Evolutionary conservation across 768 basidiomycete genomes (phyloP).

Genomic region (Antrodiella citrinella): DNA sequence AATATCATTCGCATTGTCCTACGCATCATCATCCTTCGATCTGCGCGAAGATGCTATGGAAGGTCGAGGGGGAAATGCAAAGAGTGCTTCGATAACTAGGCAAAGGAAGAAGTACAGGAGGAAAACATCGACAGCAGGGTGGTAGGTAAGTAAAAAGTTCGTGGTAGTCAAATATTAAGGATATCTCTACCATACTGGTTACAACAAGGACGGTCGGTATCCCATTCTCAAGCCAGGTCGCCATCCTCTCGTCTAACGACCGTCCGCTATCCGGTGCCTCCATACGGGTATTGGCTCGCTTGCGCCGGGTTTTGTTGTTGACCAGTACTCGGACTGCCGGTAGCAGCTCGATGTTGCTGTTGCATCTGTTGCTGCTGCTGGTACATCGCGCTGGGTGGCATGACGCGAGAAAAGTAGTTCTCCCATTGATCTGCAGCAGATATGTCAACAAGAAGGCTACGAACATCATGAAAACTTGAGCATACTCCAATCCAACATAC

Average conservation of each 20-base stretch:
- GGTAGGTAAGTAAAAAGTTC: not conserved
- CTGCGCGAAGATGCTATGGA: too few species aligned
- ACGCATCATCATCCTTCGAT: too few species aligned
- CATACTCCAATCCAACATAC: conserved; percentile 85
- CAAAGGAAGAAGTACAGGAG: not conserved
- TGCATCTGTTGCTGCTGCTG: conserved; percentile 2
- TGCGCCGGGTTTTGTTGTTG: not conserved
- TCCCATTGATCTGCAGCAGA: conserved; percentile 73
- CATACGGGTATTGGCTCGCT: not conserved
- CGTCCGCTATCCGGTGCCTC: too few species aligned
- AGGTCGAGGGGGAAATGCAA: too few species aligned
- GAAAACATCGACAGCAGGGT: not conserved
- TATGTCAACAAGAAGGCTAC: too few species aligned
- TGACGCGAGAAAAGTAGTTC: conserved; percentile 64
- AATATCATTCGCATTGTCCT: too few species aligned
- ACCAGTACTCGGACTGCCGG: not conserved
- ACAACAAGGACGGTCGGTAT: not conserved
- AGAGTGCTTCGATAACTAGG: too few species aligned
- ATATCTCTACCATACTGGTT: not conserved
- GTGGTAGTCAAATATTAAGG: not conserved
- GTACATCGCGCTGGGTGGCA: conserved; percentile 4
- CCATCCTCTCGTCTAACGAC: too few species aligned
- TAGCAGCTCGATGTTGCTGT: conserved; percentile 1
- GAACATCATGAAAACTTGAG: too few species aligned
- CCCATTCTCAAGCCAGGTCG: too few species aligned